Evolutionary conservation across 345 rosid genomes (phyloP).

Genomic region (Murraya paniculata): DNA sequence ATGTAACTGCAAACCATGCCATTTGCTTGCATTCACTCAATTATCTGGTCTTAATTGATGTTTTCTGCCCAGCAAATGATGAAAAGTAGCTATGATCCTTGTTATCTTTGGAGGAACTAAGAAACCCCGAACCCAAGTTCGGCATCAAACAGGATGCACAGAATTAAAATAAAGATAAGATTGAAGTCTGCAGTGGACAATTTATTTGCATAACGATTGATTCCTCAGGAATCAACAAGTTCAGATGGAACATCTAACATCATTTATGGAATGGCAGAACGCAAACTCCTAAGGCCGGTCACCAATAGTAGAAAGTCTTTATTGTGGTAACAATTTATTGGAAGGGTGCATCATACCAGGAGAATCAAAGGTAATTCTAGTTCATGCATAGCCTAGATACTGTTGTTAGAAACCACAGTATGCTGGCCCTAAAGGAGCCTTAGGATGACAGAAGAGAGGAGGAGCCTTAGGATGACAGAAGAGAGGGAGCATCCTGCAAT

Average conservation of each 20-base stretch:
- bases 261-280: background rate
- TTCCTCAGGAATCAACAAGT: background rate
- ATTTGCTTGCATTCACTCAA: background rate
- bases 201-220: no score
- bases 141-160: no score
- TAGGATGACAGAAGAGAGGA: slow-evolving; percentile 83
- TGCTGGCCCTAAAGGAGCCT: background rate
- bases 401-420: background rate
- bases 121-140: no score
- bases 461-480: slow-evolving; percentile 55
- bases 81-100: no score
- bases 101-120: no score
- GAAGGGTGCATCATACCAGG: background rate
- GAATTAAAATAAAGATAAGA: no score
- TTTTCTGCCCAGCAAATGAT: no score
- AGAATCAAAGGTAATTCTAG: background rate
- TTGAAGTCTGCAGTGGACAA: no score
- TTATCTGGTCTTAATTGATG: no score
- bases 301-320: background rate
- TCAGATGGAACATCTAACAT: background rate
- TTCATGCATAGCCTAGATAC: background rate
- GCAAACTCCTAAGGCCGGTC: background rate
- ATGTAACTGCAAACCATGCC: background rate
- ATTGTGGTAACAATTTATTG: background rate
- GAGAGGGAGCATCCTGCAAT: slow-evolving; percentile 64